Evolutionary conservation across 2,329 filamentous ascomycete species (phyloP), one percentile per base, ranked within the genome.

Genomic region (Drechmeria coniospora): DNA sequence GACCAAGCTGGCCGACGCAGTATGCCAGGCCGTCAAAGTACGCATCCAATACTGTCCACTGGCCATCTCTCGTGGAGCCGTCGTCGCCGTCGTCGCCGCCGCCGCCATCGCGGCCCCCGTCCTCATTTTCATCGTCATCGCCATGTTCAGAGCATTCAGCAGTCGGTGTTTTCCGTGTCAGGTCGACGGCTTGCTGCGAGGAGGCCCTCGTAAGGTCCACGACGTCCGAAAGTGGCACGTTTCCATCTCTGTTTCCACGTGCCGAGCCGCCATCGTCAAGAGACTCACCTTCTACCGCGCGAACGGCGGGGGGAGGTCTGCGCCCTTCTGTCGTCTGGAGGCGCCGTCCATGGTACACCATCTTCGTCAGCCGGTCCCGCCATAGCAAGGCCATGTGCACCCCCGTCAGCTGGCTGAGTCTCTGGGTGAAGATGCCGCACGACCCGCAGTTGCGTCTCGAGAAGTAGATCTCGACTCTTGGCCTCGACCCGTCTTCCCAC

Each of bases 381-480:
- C 46, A 51, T 3, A 39, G 18, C 1, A 54, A 34, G 0, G 29
- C 30, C 2, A 54, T 44, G 0, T 25, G 16, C 0, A 53, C 28
- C 0, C 50, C 50, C 2, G 50, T 53, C 0, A 39, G 28, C 3
- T 34, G 31, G 12, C 42, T 31, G 1, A 56, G 41, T 5, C 26
- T 33, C 3, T 21, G 15, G 1, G 49, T 39, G 5, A 53, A 41
- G 2, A n/a, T 19, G 0, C 34, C 36, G 30, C 52, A 56, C 0
- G 34, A 32, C 0, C 2, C 5, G 25, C 52, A 56, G n/a, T 48
- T 43, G 21, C 42, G 47, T 4, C 51, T 33, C 1, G 51, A 55
- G 8, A 55, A 51, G 33, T 47, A 50, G 0, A 56, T 41, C 17
- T 54, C 51, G 13, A 56, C 43, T 1, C 28, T 15, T 0, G 49